These are phyloP conservation scores for Saccharomyces pastorianus DNA, from an alignment of 1,139 yeast genomes.

Conservation along the genomic window DNA sequence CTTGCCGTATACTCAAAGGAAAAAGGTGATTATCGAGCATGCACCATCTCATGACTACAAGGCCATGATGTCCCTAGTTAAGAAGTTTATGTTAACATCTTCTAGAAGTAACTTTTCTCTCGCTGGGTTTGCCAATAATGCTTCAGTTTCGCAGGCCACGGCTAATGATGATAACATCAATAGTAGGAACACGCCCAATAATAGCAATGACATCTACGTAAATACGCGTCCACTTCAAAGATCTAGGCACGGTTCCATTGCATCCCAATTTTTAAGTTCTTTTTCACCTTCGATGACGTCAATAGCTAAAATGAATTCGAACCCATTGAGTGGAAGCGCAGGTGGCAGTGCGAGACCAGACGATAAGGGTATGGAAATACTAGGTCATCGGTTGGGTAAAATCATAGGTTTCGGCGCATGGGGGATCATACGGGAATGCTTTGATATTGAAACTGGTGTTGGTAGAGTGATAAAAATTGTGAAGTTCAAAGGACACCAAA, in stretches of 20 bases:
- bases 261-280: constrained; percentile 35
- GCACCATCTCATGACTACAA: constrained; percentile 47
- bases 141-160: neutral
- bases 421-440: constrained; percentile 80
- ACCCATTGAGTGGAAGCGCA: neutral
- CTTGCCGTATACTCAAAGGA: constrained; percentile 63
- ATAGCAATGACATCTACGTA: neutral
- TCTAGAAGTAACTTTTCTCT: constrained; percentile 23
- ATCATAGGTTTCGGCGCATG: constrained; percentile 90
- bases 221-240: constrained; percentile 3
- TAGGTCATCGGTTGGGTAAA: constrained; percentile 59
- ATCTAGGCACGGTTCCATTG: constrained; percentile 34
- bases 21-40: constrained; percentile 46
- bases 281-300: constrained; percentile 31
- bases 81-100: constrained; percentile 23
- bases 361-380: constrained; percentile 53
- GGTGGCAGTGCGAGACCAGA: constrained; percentile 31
- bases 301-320: constrained; percentile 9
- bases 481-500: constrained; percentile 39
- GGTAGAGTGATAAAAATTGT: constrained; percentile 74
- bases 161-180: neutral
- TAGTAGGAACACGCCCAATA: neutral
- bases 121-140: constrained; percentile 3
- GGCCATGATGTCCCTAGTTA: constrained; percentile 29
- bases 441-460: constrained; percentile 36